phyloP scores from a whole-genome alignment of 306 rosid genomes.

The Sindora glabra region DNA sequence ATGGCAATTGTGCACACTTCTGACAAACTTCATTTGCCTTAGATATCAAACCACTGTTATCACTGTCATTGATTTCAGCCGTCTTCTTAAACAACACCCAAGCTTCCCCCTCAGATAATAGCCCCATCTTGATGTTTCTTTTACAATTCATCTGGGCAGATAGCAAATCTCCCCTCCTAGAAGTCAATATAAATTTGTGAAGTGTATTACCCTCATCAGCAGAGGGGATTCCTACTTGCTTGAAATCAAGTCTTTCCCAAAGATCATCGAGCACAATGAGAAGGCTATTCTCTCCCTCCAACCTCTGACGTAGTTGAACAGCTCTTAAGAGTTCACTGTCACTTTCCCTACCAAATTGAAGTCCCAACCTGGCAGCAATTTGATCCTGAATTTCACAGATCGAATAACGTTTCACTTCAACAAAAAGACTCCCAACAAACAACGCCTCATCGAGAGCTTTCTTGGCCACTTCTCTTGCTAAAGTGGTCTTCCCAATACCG shows the following conservation, averaged over 20 bases:
- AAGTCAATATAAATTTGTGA: background rate
- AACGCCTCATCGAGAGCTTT: background rate
- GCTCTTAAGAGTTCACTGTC: background rate
- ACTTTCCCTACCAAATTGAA: background rate
- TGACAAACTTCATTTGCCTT: no score
- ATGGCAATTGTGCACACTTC: no score
- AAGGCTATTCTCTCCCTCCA: background rate
- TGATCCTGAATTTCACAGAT: background rate
- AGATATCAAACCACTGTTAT: no score
- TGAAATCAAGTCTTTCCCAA: background rate
- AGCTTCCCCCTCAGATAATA: no score
- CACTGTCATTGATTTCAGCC: no score
- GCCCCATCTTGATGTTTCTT: no score
- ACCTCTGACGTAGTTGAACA: background rate
- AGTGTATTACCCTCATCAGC: no score
- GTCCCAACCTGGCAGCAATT: background rate
- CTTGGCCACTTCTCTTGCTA: background rate
- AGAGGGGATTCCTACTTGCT: background rate
- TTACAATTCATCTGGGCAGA: background rate
- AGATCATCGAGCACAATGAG: background rate
- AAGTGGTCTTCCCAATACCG: background rate
- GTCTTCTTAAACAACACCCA: no score
- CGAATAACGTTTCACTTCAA: fast-evolving
- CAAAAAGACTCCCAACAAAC: background rate
- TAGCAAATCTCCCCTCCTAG: background rate